Base-by-base conservation (phyloP, 1,284 basidiomycete genomes). In the Megacollybia platyphylla region DNA sequence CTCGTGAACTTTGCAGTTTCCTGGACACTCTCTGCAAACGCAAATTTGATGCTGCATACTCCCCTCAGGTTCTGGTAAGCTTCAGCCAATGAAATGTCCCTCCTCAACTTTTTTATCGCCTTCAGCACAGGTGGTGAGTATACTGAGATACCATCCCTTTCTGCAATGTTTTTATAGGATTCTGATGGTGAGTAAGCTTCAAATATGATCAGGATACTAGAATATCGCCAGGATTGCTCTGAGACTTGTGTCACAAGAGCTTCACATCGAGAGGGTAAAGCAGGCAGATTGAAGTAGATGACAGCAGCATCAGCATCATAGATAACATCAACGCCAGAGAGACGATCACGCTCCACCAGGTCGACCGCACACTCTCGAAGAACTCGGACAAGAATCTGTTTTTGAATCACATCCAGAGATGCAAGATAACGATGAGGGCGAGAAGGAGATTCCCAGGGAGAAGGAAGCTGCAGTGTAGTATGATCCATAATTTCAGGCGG, bases 41-140 rank as follows among this genome's bases (percentile, higher is more conserved):
- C 77, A 52, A 69, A 71, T 34, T 61, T 56, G 7, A 84, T 54
- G 3, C 42, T 47, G 18, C 70, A 67, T 2, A 43, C 57, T 13
- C 51, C 44, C 27, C 65, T 51, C 54, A 75, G 75, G 15, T 62
- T 64, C 39, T 65, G 63, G 46, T 64, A 75, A 2, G 69, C 79
- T 46, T 78, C 74, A 0, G 71, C 65, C 11, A 87, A 73, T 24
- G 58, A 66, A 15, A 87, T 43, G 48, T 75, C 71, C 42, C 82
- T 62, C 46, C 72, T 63, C 32, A 87, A 65, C 52, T 72, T 80
- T 54, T 69, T 73, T 48, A 84, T 60, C 0, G 78, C 73, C 49
- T 79, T 82, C 39, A 82, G 48, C 24, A 79, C 69, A 0, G 79
- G 76, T 4, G 77, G 70, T 1, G 78, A 73, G 49, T 79, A 86